A percentile compares a stretch with the other conserved stretches of the same genome.
phyloP scores from a whole-genome alignment of 108 stramenopile species.

The Aurantiochytrium sp. region DNA sequence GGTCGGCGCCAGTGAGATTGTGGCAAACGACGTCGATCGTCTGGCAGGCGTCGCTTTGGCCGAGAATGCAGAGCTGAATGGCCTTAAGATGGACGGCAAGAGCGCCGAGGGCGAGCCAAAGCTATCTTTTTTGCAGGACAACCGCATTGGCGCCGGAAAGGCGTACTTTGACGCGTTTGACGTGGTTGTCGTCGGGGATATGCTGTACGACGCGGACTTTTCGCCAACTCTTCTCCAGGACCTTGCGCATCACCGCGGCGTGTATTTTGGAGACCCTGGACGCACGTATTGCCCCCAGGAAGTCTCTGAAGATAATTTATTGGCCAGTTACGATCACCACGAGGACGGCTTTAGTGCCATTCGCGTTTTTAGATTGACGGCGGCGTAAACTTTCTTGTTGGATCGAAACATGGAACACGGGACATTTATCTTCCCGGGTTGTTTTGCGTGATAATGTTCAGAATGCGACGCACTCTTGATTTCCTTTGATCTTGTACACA shows the following conservation, averaged over 20 bases:
- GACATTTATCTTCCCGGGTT: no score
- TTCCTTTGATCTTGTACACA: no score
- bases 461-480: no score
- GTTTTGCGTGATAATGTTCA: no score
- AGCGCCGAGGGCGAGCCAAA: no score
- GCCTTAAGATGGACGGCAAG: background rate
- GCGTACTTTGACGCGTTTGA: background rate
- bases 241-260: background rate
- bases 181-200: background rate
- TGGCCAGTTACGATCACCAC: background rate
- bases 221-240: background rate
- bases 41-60: background rate
- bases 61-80: background rate
- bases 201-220: constrained; percentile 16
- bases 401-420: background rate
- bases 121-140: background rate
- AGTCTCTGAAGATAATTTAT: background rate
- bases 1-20: background rate
- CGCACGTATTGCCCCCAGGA: background rate
- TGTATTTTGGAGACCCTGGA: background rate
- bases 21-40: background rate
- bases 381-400: background rate
- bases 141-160: constrained; percentile 14
- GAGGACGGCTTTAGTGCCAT: background rate
- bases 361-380: background rate